Evolutionary conservation across 768 basidiomycete species (phyloP).

Genomic region (Phanerochaete sordida): DNA sequence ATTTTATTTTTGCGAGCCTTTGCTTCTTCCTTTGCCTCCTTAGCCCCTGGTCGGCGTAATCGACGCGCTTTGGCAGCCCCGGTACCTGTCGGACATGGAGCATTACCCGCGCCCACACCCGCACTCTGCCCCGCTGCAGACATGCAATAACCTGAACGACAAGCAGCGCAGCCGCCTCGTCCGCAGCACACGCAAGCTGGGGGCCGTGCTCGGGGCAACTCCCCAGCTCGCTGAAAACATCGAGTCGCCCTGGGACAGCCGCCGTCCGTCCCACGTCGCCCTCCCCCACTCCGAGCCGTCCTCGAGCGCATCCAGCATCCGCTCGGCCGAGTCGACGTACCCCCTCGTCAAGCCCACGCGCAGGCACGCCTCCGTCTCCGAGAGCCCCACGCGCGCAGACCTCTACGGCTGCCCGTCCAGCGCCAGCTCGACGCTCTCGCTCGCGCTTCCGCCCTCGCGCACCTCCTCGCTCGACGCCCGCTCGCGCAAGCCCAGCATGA

Average conservation of each 20-base stretch:
- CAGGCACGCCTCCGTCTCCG: constrained; percentile 10
- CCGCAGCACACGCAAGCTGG: constrained; percentile 13
- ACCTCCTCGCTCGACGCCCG: background rate
- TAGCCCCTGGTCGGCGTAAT: background rate
- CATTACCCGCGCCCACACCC: background rate
- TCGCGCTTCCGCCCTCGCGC: constrained; percentile 6
- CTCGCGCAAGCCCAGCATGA: constrained; percentile 8
- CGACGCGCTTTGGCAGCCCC: background rate
- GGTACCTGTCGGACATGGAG: background rate
- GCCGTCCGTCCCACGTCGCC: background rate
- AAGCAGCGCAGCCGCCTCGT: constrained; percentile 13
- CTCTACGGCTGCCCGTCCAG: constrained; percentile 2
- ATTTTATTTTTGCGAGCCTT: background rate
- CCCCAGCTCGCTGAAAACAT: constrained; percentile 8
- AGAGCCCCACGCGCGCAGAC: background rate
- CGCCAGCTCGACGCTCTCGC: constrained; percentile 2
- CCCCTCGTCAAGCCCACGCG: constrained; percentile 1
- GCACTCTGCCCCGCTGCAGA: constrained; percentile 6
- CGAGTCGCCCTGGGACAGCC: background rate
- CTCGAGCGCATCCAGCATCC: constrained; percentile 5
- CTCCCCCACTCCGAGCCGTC: background rate
- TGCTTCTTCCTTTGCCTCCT: background rate
- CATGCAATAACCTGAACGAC: constrained; percentile 5
- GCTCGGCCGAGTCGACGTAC: background rate
- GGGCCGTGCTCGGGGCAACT: constrained; percentile 10